Base-by-base conservation (phyloP, 2,329 filamentous ascomycete genomes). In the Pseudogymnoascus sp. region DNA sequence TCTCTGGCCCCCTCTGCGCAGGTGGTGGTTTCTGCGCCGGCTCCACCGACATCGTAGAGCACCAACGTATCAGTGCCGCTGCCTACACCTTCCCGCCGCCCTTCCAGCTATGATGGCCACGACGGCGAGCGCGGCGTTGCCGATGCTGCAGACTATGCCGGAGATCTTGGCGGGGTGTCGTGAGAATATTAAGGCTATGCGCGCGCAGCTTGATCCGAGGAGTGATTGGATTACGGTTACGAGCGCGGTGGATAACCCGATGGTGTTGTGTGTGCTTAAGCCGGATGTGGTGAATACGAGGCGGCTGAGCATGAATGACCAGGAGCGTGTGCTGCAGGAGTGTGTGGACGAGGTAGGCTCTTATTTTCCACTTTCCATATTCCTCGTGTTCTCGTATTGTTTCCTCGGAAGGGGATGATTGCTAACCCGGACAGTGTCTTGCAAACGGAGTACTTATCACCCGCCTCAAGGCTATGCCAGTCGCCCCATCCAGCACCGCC, bases 21-120 rank as follows among this genome's bases (percentile, higher is more conserved):
- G 93, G 93, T 62, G 95, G 96, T 69, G 95, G 95, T 14, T 99
- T 99, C 80, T 99, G 95, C 74, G 93, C 93, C 14, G 93, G 93
- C 16, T 88, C 88, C 40, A 88, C 88, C 67, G 95, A 97, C 72
- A 93, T 97, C 16, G 90, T 97, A 16, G 91, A 96, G 74, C 95
- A 99, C 73, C 95, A 99, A 77, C 92, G 95, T 68, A 93, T 99
- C 71, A 91, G 90, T 7, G 91, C 93, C 4, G 87, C 90, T 1
- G 89, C 93, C 0, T 99, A 97, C 75, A 97, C 95, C 3, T 99
- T 91, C 78, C 93, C 28, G 95, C 95, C 2, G 95, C 95, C 5
- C 81, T 99, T 35, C 95, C 95, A 3, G 95, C 95, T 18, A 89
- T 99, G 80, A 81, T 96, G 61, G 92, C 95, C 16, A 96, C 96